Conservation (phyloP, 2,329 filamentous ascomycete species). For the Tolypocladium ovalisporum region DNA sequence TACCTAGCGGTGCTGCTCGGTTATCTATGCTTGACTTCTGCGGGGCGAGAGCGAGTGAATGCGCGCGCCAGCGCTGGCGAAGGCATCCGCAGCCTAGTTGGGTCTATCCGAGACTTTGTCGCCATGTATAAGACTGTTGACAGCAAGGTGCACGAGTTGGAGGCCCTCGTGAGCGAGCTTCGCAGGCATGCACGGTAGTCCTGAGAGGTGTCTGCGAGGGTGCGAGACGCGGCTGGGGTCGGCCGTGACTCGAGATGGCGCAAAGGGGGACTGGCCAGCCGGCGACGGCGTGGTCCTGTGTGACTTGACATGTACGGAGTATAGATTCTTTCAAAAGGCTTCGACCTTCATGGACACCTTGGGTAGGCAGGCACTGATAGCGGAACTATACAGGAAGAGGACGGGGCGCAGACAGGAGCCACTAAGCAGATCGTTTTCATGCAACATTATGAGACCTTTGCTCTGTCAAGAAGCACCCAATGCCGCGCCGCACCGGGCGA, state of each 20-base stretch:
- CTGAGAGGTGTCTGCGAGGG: background rate
- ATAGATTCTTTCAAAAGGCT: background rate
- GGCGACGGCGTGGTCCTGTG: background rate
- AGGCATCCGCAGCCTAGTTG: slow-evolving; percentile 33
- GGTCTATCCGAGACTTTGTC: slow-evolving; percentile 45
- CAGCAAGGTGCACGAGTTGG: slow-evolving; percentile 27
- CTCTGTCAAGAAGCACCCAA: background rate
- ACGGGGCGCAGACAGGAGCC: background rate
- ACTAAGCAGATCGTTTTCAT: too few species aligned
- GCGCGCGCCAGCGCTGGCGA: slow-evolving; percentile 26
- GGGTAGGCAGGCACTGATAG: background rate
- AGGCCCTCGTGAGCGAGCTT: slow-evolving; percentile 26
- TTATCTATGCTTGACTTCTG: slow-evolving; percentile 56
- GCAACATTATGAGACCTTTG: background rate
- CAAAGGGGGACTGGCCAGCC: background rate
- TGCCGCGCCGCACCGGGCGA: background rate
- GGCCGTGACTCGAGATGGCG: background rate
- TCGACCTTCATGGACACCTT: background rate
- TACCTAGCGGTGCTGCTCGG: slow-evolving; percentile 79
- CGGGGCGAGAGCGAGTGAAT: slow-evolving; percentile 32
- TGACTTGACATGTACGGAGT: background rate
- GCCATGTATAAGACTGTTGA: slow-evolving; percentile 39
- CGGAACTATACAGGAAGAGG: background rate
- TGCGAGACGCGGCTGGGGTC: background rate
- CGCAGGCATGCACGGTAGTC: slow-evolving; percentile 4